Percentiles rank a stretch among this genome's conserved stretches.
Evolutionary conservation across 2,329 filamentous ascomycete species (phyloP).

Genomic region (Botrytis byssoidea): DNA sequence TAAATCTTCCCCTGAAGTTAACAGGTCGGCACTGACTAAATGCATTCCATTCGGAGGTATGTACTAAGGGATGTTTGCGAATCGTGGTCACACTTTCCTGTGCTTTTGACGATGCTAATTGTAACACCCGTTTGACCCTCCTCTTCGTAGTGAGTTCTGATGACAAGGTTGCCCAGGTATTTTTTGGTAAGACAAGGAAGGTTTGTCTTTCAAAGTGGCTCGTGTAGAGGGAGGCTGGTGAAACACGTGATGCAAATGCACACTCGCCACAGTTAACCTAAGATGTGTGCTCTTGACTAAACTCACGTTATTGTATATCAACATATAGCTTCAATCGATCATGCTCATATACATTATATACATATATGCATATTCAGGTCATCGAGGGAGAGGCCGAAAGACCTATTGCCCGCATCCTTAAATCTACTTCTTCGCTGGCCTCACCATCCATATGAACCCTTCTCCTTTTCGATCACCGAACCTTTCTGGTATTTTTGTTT

Average conservation of each 20-base stretch:
- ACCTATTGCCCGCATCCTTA: background rate
- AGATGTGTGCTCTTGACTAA: background rate
- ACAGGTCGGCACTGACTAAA: background rate
- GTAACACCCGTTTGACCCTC: background rate
- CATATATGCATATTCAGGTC: background rate
- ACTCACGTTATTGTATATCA: no score
- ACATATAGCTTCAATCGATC: background rate
- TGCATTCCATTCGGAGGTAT: background rate
- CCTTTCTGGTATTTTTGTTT: slow-evolving; percentile 1
- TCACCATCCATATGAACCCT: slow-evolving; percentile 9
- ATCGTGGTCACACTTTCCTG: background rate
- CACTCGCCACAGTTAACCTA: background rate
- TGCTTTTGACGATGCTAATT: background rate
- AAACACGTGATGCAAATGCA: background rate
- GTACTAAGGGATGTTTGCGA: background rate
- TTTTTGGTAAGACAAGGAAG: background rate
- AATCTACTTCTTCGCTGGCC: slow-evolving; percentile 7
- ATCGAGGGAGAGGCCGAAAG: background rate
- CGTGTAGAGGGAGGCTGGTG: background rate
- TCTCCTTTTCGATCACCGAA: slow-evolving; percentile 6
- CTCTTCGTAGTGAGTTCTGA: background rate
- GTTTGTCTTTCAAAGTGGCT: background rate
- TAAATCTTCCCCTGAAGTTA: background rate
- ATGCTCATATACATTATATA: background rate
- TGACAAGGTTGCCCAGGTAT: background rate